Conservation (phyloP, 805 yeast genomes). For the Hanseniaspora singularis region DNA sequence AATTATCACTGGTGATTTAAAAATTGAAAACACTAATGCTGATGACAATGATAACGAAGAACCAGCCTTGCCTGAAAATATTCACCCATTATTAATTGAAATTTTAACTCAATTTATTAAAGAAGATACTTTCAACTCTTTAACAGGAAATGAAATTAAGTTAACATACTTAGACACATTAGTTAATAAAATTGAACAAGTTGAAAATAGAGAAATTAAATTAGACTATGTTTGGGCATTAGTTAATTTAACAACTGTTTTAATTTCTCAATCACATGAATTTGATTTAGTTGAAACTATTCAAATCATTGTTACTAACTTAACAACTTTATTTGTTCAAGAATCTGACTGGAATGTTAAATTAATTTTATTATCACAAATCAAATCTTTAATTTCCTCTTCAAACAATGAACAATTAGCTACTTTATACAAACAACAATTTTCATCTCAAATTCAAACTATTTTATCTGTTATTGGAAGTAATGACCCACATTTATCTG, state of each 20-base stretch:
- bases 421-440: constrained; percentile 14
- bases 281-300: constrained; percentile 31
- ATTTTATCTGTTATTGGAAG: constrained; percentile 56
- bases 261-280: constrained; percentile 43
- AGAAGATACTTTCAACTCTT: constrained; percentile 53
- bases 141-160: constrained; percentile 49
- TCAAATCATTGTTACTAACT: constrained; percentile 48
- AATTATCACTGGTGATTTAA: not conserved
- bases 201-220: constrained; percentile 37
- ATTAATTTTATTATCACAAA: constrained; percentile 54
- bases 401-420: constrained; percentile 12
- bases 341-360: constrained; percentile 95
- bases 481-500: constrained; percentile 14
- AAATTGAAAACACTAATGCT: constrained; percentile 15
- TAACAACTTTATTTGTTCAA: constrained; percentile 76
- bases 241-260: constrained; percentile 52
- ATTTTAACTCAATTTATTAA: constrained; percentile 86
- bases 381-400: constrained; percentile 11
- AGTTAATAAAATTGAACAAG: constrained; percentile 36
- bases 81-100: constrained; percentile 78
- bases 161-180: constrained; percentile 86
- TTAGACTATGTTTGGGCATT: constrained; percentile 87
- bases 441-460: constrained; percentile 25
- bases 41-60: constrained; percentile 56
- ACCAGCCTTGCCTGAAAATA: constrained; percentile 34